Conservation (phyloP, 2,329 filamentous ascomycete species). For the Penicillium sp. region DNA sequence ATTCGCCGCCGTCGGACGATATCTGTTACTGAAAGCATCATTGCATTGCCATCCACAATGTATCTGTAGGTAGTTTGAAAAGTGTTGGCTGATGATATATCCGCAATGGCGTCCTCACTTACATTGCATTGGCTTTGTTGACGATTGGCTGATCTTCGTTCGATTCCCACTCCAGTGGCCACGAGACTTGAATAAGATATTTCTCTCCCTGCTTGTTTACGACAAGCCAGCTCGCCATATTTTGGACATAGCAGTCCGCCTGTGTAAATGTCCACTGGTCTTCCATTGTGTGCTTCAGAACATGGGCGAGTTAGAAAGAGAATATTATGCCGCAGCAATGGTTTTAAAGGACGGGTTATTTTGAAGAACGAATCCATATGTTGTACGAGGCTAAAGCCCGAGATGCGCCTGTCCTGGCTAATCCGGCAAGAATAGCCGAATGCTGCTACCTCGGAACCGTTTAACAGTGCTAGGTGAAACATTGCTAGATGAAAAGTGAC, state of each 20-base stretch:
- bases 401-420: neutral
- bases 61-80: constrained; percentile 18
- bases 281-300: neutral
- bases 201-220: constrained; percentile 1
- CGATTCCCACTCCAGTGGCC: constrained; percentile 27
- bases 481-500: neutral
- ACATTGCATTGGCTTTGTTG: constrained; percentile 20
- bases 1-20: constrained; percentile 22
- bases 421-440: neutral
- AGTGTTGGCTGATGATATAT: neutral
- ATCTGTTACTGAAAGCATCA: constrained; percentile 30
- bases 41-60: constrained; percentile 32
- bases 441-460: neutral
- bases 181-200: constrained; percentile 29
- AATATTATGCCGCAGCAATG: neutral
- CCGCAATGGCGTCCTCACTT: neutral
- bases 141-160: constrained; percentile 1
- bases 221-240: constrained; percentile 18
- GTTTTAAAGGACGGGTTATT: neutral
- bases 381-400: neutral
- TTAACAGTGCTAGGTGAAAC: neutral
- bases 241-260: constrained; percentile 2
- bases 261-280: constrained; percentile 15
- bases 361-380: neutral
- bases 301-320: neutral